A percentile compares a stretch with the other conserved stretches of the same genome.
Conservation (phyloP, 2,329 filamentous ascomycete species). For the Beauveria scarabaeidicola region DNA sequence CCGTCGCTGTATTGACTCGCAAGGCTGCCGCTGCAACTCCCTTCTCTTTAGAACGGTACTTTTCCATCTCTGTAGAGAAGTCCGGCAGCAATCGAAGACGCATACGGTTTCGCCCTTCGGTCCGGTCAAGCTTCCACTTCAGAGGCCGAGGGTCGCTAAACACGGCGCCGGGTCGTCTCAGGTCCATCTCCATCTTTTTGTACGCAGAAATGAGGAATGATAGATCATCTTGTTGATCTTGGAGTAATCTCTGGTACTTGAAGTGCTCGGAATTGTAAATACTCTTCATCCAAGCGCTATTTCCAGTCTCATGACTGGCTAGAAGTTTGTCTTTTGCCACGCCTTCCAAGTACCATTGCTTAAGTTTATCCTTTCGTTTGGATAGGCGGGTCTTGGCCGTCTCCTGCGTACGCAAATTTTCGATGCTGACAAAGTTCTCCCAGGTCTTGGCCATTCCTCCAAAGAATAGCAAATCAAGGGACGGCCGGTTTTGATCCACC, state of each 20-base stretch:
- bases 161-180: constrained; percentile 72
- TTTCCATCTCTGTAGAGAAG: constrained; percentile 55
- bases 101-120: constrained; percentile 93
- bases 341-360: constrained; percentile 67
- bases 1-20: constrained; percentile 24
- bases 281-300: constrained; percentile 88
- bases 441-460: constrained; percentile 72
- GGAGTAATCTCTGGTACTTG: constrained; percentile 79
- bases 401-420: constrained; percentile 74
- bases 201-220: constrained; percentile 69
- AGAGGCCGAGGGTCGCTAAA: constrained; percentile 56
- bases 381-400: constrained; percentile 60
- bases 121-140: constrained; percentile 92
- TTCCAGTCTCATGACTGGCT: constrained; percentile 76
- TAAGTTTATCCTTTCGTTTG: constrained; percentile 75
- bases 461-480: constrained; percentile 76
- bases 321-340: constrained; percentile 61
- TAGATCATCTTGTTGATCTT: constrained; percentile 89
- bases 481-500: constrained; percentile 73
- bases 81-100: constrained; percentile 80
- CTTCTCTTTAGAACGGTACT: constrained; percentile 79
- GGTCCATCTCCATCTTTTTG: constrained; percentile 67
- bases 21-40: constrained; percentile 35
- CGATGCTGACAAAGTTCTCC: constrained; percentile 76
- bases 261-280: constrained; percentile 88